These are phyloP conservation scores for Mycosarcoma maydis DNA, from an alignment of 1,284 basidiomycete genomes.

Conservation along the genomic window DNA sequence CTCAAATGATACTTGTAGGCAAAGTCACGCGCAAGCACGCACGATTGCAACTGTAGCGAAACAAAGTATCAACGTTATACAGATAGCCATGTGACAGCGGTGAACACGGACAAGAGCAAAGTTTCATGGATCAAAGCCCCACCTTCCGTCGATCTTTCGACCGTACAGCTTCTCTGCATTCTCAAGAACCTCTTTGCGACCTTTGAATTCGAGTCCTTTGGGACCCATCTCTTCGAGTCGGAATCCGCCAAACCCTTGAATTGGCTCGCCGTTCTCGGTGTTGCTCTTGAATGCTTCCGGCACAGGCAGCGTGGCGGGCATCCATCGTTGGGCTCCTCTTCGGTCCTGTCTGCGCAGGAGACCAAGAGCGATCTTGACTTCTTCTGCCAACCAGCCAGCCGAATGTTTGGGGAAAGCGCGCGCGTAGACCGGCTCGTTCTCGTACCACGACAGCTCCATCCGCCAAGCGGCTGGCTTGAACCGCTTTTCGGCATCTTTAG, in stretches of 20 bases:
- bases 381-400: conserved; percentile 15
- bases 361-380: conserved; percentile 18
- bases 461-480: conserved; percentile 29
- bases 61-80: too few relatives aligned
- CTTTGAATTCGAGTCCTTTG: conserved; percentile 40
- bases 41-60: too few relatives aligned
- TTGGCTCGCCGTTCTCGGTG: neutral
- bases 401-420: conserved; percentile 14
- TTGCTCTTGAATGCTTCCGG: conserved; percentile 1
- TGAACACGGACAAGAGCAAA: too few relatives aligned
- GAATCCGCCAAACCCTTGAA: conserved; percentile 32
- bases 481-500: neutral
- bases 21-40: too few relatives aligned
- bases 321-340: conserved; percentile 19
- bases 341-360: conserved; percentile 25
- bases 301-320: conserved; percentile 20
- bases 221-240: conserved; percentile 50
- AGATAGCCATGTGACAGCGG: too few relatives aligned
- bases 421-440: conserved; percentile 44
- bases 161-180: conserved; percentile 38
- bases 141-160: conserved; percentile 22
- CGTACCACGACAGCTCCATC: conserved; percentile 44
- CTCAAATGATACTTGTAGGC: too few relatives aligned
- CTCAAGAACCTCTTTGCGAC: conserved; percentile 35
- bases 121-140: conserved; percentile 20